These are phyloP conservation scores for Daedalea quercina DNA, from an alignment of 768 basidiomycete genomes.

Conservation along the genomic window DNA sequence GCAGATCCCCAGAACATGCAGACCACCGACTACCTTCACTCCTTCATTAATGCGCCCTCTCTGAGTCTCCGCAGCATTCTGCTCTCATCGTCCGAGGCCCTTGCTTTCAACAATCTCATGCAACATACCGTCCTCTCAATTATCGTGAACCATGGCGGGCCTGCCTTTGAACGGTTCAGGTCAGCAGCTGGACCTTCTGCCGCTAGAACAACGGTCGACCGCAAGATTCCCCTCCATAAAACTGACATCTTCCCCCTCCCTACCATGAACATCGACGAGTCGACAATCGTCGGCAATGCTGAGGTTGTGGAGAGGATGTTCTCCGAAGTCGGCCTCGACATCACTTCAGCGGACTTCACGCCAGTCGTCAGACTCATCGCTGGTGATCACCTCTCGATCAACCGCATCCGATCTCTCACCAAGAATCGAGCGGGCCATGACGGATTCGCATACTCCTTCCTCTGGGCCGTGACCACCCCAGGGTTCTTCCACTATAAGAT, in stretches of 20 bases:
- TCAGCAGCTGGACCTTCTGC: constrained; percentile 9
- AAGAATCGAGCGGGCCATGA: constrained; percentile 28
- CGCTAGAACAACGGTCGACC: constrained; percentile 12
- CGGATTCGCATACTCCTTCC: constrained; percentile 16
- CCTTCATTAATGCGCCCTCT: constrained; percentile 18
- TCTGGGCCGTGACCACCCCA: constrained; percentile 21
- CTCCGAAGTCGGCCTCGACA: constrained; percentile 19
- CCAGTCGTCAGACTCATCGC: constrained; percentile 9
- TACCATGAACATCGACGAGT: constrained; percentile 31
- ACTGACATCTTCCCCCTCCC: constrained; percentile 24
- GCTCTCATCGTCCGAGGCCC: constrained; percentile 1
- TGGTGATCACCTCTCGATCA: constrained; percentile 33
- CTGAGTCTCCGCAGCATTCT: constrained; percentile 24
- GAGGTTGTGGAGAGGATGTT: constrained; percentile 23
- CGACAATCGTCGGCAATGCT: constrained; percentile 27
- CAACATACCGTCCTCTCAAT: constrained; percentile 25
- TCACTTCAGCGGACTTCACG: neutral
- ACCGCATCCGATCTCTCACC: constrained; percentile 25
- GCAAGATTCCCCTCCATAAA: constrained; percentile 24
- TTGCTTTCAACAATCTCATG: constrained; percentile 11
- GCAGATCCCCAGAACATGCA: constrained; percentile 22
- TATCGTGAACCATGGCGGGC: constrained; percentile 25
- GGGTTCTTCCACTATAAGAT: constrained; percentile 35
- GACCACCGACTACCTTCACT: constrained; percentile 12
- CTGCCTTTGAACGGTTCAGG: constrained; percentile 22